Conservation (phyloP, 2,329 filamentous ascomycete genomes). For the Trichoderma polysporum region DNA sequence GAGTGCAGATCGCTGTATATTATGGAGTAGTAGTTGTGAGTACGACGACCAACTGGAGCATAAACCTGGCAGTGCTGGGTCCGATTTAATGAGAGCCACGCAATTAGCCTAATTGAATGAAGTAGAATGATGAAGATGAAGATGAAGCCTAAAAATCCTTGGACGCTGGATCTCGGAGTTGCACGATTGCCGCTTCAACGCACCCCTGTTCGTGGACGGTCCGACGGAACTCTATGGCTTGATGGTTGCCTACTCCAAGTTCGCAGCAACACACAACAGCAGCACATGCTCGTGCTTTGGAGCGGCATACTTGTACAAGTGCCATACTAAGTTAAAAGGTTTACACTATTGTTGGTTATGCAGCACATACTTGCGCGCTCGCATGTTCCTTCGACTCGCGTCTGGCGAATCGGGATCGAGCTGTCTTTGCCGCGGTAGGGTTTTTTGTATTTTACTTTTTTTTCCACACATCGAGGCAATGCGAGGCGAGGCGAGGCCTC, state of each 20-base stretch:
- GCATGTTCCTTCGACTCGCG: not conserved
- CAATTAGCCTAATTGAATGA: not conserved
- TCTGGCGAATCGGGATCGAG: slow-evolving; percentile 5
- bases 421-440: not conserved
- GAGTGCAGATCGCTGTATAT: not conserved
- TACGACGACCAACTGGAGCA: not conserved
- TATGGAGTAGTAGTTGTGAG: not conserved
- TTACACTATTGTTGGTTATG: slow-evolving; percentile 1
- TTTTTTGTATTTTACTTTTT: not conserved
- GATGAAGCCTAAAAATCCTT: not conserved
- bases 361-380: not conserved
- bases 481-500: not conserved
- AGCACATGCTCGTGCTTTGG: not conserved
- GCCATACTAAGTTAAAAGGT: not conserved
- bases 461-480: not conserved
- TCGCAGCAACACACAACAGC: not conserved
- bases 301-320: not conserved
- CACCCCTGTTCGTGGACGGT: not conserved
- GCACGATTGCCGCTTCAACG: slow-evolving; percentile 10
- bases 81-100: not conserved
- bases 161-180: not conserved
- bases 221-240: not conserved
- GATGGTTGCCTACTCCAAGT: not conserved
- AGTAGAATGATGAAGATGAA: not conserved
- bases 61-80: not conserved